Evolutionary conservation across 2,329 filamentous ascomycete genomes (phyloP).

Genomic region (Alternaria burnsii): DNA sequence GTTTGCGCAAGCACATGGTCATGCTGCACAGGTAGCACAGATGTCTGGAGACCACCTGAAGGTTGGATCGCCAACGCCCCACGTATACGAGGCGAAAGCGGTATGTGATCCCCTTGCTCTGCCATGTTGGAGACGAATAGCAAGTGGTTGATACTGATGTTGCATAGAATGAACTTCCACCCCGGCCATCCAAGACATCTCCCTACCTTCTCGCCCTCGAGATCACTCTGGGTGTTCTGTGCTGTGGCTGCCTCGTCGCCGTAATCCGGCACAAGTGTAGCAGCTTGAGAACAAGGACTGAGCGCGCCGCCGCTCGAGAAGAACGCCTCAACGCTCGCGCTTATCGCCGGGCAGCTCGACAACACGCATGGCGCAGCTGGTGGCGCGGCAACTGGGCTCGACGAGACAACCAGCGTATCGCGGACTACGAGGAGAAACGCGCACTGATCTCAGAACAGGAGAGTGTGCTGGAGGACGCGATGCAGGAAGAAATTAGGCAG

Average conservation of each 20-base stretch:
- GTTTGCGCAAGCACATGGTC: constrained; percentile 27
- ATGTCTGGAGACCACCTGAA: constrained; percentile 26
- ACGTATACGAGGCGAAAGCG: constrained; percentile 23
- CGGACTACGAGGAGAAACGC: constrained; percentile 62
- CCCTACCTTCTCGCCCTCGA: constrained; percentile 53
- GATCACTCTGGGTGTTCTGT: constrained; percentile 55
- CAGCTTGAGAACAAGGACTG: constrained; percentile 60
- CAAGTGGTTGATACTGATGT: background rate
- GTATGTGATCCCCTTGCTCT: constrained; percentile 7
- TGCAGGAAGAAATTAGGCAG: constrained; percentile 58
- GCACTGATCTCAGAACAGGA: constrained; percentile 59
- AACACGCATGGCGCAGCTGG: constrained; percentile 61
- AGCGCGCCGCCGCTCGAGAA: constrained; percentile 63
- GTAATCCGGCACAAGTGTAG: constrained; percentile 59
- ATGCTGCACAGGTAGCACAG: constrained; percentile 29
- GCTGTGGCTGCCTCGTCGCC: constrained; percentile 55
- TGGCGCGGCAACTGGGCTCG: constrained; percentile 54
- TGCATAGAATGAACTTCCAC: constrained; percentile 27
- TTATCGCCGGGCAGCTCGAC: constrained; percentile 63
- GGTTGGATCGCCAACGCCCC: constrained; percentile 18
- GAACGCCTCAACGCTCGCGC: constrained; percentile 61
- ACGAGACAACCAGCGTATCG: constrained; percentile 40
- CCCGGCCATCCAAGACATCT: constrained; percentile 33
- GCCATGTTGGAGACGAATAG: background rate
- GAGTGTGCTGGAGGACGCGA: constrained; percentile 54